These are phyloP conservation scores for Boletus rex-veris DNA, from an alignment of 768 basidiomycete genomes.

Conservation along the genomic window DNA sequence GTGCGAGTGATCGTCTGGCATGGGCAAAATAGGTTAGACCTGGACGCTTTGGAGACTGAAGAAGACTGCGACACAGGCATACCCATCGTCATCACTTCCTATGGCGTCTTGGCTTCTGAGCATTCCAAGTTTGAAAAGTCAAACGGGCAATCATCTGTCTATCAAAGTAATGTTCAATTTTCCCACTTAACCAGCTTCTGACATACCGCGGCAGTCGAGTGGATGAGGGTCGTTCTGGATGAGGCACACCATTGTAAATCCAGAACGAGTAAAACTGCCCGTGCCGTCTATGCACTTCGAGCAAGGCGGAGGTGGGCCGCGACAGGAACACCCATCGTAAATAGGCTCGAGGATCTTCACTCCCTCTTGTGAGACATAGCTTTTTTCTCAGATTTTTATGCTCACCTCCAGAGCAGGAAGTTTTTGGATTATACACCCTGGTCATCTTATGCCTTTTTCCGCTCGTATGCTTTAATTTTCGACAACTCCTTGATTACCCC, in stretches of 20 bases:
- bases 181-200: not conserved
- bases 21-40: constrained; percentile 76
- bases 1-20: constrained; percentile 78
- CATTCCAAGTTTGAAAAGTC: constrained; percentile 67
- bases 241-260: constrained; percentile 97
- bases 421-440: constrained; percentile 77
- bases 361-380: constrained; percentile 67
- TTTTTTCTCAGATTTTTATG: constrained; percentile 38
- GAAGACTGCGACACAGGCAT: constrained; percentile 50
- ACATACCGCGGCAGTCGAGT: constrained; percentile 51
- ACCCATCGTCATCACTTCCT: constrained; percentile 87
- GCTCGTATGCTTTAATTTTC: constrained; percentile 52
- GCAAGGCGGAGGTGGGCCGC: constrained; percentile 87
- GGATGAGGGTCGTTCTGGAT: constrained; percentile 82
- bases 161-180: constrained; percentile 54
- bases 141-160: constrained; percentile 53
- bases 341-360: constrained; percentile 87
- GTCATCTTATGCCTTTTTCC: constrained; percentile 86
- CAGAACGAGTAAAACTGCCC: constrained; percentile 80
- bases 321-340: constrained; percentile 95
- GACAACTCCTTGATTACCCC: not conserved
- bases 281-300: constrained; percentile 80
- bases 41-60: constrained; percentile 58
- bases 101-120: constrained; percentile 88
- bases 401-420: constrained; percentile 45